These are phyloP conservation scores for Annulohypoxylon moriforme DNA, from an alignment of 495 filamentous ascomycete species.

Conservation along the genomic window DNA sequence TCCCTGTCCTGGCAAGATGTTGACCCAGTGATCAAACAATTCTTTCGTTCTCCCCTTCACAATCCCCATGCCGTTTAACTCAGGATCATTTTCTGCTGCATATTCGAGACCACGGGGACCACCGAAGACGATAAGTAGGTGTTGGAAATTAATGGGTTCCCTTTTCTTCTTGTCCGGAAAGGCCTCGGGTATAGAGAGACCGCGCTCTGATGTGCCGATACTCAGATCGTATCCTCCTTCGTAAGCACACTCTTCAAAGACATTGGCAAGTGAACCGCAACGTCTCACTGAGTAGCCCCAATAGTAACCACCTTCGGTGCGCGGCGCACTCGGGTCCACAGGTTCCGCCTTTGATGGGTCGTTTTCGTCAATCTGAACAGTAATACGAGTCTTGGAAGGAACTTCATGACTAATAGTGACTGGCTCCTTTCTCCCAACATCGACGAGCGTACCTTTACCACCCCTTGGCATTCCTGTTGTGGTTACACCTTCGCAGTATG, in stretches of 20 bases:
- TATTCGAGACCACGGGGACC: constrained; percentile 78
- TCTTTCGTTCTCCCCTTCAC: constrained; percentile 65
- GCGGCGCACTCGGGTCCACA: constrained; percentile 68
- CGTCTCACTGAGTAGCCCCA: constrained; percentile 78
- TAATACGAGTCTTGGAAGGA: constrained; percentile 71
- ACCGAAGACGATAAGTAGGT: constrained; percentile 78
- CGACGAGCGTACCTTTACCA: constrained; percentile 65
- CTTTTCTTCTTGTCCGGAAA: constrained; percentile 56
- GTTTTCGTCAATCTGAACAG: constrained; percentile 67
- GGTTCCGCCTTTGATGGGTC: constrained; percentile 59
- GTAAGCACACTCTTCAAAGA: constrained; percentile 73
- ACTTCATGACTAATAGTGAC: constrained; percentile 66
- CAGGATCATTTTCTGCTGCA: constrained; percentile 71
- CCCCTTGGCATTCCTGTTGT: constrained; percentile 48
- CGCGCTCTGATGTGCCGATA: constrained; percentile 81
- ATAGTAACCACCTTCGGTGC: constrained; percentile 77
- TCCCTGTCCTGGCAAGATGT: constrained; percentile 77
- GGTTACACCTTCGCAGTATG: constrained; percentile 78
- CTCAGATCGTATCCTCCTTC: constrained; percentile 74
- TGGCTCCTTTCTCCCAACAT: constrained; percentile 65
- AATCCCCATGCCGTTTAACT: constrained; percentile 67
- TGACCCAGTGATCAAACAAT: constrained; percentile 82
- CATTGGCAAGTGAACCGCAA: constrained; percentile 66
- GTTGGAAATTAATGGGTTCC: constrained; percentile 61
- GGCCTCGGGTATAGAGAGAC: constrained; percentile 60